phyloP scores from a whole-genome alignment of 495 filamentous ascomycete genomes.

The Physcia stellaris region DNA sequence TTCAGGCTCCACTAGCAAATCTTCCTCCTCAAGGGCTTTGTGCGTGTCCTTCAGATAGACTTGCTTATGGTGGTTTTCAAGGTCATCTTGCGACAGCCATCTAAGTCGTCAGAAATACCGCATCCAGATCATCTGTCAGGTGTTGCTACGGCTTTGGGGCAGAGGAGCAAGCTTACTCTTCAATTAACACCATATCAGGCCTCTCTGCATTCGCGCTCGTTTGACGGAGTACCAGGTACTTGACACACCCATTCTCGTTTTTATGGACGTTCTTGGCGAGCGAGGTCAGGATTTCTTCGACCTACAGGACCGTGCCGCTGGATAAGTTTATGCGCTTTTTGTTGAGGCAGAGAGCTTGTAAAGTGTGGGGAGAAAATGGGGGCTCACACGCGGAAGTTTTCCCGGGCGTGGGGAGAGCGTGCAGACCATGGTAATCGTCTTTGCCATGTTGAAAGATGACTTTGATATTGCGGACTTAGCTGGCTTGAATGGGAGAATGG shows the following conservation, averaged over 20 bases:
- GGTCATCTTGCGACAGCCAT: not conserved
- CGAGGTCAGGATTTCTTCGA: not conserved
- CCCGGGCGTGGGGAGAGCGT: conserved; percentile 1
- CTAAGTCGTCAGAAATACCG: too few relatives aligned
- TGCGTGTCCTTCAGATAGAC: conserved; percentile 1
- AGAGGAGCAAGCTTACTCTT: not conserved
- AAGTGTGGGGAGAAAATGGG: not conserved
- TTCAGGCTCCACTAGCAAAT: not conserved
- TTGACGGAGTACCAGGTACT: not conserved
- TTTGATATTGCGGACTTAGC: too few relatives aligned
- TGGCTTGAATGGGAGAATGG: too few relatives aligned
- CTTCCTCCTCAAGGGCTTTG: not conserved
- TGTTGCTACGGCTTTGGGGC: too few relatives aligned
- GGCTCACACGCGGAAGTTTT: not conserved
- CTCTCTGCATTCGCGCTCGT: not conserved
- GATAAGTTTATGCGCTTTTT: not conserved
- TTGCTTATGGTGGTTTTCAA: not conserved
- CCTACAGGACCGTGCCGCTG: not conserved
- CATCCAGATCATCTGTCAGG: too few relatives aligned
- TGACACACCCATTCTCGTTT: not conserved
- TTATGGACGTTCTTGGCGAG: conserved; percentile 1
- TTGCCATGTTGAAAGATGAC: not conserved
- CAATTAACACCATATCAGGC: not conserved
- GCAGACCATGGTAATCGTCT: conserved; percentile 1
- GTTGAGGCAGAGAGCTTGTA: not conserved